Evolutionary conservation across 176 grass and related monocot genomes (phyloP), one percentile per base, ranked within the genome.

Genomic region (Poa pratensis): DNA sequence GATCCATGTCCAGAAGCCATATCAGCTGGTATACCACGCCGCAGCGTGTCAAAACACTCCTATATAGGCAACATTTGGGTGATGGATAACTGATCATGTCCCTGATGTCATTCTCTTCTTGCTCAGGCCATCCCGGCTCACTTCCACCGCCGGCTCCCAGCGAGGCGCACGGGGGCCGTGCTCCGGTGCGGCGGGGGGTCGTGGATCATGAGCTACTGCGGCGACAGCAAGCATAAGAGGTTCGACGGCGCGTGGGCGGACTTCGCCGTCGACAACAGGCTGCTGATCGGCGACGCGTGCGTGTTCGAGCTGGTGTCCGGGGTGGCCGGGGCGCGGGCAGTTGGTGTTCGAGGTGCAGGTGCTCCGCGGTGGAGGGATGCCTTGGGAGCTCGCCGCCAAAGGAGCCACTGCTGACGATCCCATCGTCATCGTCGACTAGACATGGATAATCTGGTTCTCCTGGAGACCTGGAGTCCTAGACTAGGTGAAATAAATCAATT

Each of bases 281-380:
- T 89, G 75, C 81, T 34, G 22, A 48, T 84, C 3, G 88, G 88
- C 2, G 88, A 90, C 57, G 83, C 78, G 53, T 82, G 83, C 62
- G 60, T 90, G 52, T 75, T 90, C 57, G 78, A 90, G 46, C 65
- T 90, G 52, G 3, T 83, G 32, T 26, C 12, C 27, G 14, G 42
- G 9, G 18, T 18, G 18, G 7, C 4, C 18, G 11, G 39, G 19
- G 0, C 54, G 15, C 10, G 0, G 30, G 0, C 2, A 3, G 1
- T 13, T 83, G 26, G 85, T 73, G 84, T 79, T 90, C 34, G 40
- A 46, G 13, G 89, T 90, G 67, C 88, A 75, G 74, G 81, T 90
- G n/a, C 89, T 90, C 52, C 80, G 88, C 40, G 75, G 84, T 6
- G 57, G 42, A 35, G 40, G 69, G 12, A 48, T 83, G 79, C 89